phyloP scores from a whole-genome alignment of 2,329 filamentous ascomycete species.

The Cladosporium sp. region DNA sequence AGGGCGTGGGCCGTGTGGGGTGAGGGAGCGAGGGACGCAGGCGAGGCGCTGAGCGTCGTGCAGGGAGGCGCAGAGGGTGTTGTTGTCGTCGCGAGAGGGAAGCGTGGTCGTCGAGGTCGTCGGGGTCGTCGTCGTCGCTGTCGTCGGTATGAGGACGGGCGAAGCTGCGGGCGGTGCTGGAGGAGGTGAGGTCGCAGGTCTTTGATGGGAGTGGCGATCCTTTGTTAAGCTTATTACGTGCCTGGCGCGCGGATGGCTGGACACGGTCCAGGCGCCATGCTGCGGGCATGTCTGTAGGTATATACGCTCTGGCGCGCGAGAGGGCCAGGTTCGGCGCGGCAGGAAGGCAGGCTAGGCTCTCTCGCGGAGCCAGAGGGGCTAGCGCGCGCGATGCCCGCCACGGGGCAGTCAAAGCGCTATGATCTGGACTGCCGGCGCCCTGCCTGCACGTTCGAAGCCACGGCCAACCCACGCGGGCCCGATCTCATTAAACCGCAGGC shows the following conservation, averaged over 20 bases:
- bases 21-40: background rate
- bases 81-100: background rate
- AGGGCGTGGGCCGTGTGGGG: background rate
- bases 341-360: slow-evolving; percentile 3
- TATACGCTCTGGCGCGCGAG: slow-evolving; percentile 1
- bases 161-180: slow-evolving; percentile 8
- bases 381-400: slow-evolving; percentile 21
- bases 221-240: slow-evolving; percentile 44
- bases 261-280: slow-evolving; percentile 31
- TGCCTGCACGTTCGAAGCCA: slow-evolving; percentile 11
- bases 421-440: slow-evolving; percentile 24
- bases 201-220: slow-evolving; percentile 41
- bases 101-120: background rate
- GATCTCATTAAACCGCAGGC: background rate
- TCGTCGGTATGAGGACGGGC: background rate
- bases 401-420: slow-evolving; percentile 19
- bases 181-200: slow-evolving; percentile 20
- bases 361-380: slow-evolving; percentile 11
- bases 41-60: too few species aligned
- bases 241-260: slow-evolving; percentile 42
- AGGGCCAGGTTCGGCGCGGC: slow-evolving; percentile 8
- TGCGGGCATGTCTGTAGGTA: slow-evolving; percentile 22
- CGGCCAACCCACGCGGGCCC: slow-evolving; percentile 6
- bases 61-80: too few species aligned
- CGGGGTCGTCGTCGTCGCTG: background rate